Evolutionary conservation across 805 yeast genomes (phyloP).

Genomic region (Suhomyces kilbournensis): DNA sequence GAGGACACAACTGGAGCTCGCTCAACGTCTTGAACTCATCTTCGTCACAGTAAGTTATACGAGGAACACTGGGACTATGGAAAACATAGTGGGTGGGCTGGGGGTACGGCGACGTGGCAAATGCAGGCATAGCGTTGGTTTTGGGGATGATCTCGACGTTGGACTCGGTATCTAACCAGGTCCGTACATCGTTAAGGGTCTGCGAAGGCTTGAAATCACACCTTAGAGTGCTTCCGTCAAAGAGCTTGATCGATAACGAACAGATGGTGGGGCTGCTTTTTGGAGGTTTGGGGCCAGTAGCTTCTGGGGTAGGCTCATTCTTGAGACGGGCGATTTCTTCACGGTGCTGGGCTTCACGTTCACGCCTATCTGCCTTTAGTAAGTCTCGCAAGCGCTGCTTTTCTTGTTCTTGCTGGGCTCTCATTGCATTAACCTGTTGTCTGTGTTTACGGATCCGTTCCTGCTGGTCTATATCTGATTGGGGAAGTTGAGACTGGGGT

Average conservation of each 20-base stretch:
- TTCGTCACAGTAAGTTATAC: slow-evolving; percentile 47
- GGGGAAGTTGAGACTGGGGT: neutral
- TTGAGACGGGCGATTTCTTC: slow-evolving; percentile 6
- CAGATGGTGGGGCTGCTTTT: slow-evolving; percentile 21
- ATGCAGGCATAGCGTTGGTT: slow-evolving; percentile 47
- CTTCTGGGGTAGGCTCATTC: slow-evolving; percentile 14
- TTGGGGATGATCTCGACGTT: slow-evolving; percentile 26
- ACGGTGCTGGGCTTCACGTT: slow-evolving; percentile 26
- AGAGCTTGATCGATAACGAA: slow-evolving; percentile 55
- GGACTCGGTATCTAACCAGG: slow-evolving; percentile 54
- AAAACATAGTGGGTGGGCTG: slow-evolving; percentile 48
- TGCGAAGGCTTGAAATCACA: slow-evolving; percentile 46
- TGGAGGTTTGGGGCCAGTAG: slow-evolving; percentile 13
- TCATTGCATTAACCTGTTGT: slow-evolving; percentile 9
- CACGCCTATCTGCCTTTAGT: slow-evolving; percentile 52
- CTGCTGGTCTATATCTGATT: neutral
- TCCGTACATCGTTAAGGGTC: slow-evolving; percentile 56
- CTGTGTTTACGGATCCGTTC: slow-evolving; percentile 4
- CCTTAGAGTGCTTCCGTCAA: slow-evolving; percentile 62
- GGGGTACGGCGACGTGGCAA: slow-evolving; percentile 54
- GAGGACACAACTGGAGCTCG: slow-evolving; percentile 60
- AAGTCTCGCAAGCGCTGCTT: slow-evolving; percentile 52
- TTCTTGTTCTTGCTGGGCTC: slow-evolving; percentile 48
- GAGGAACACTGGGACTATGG: slow-evolving; percentile 42
- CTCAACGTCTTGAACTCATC: slow-evolving; percentile 51